Conservation (phyloP, 805 yeast species). For the Saccharomycopsis sp. region DNA sequence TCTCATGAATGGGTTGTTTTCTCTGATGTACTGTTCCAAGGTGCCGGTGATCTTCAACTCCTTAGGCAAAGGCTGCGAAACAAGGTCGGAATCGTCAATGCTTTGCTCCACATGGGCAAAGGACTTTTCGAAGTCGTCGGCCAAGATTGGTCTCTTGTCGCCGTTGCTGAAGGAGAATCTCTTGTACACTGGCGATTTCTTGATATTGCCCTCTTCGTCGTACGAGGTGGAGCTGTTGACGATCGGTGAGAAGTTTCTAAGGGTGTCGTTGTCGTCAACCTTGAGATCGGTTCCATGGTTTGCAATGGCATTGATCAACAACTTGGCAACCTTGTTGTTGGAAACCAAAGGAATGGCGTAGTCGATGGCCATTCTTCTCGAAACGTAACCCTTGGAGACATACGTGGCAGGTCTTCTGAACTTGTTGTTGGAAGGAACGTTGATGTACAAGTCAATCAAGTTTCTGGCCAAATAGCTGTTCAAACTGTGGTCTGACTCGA, state of each 20-base stretch:
- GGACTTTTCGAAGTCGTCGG: constrained; percentile 17
- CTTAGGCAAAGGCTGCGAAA: constrained; percentile 64
- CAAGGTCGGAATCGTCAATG: constrained; percentile 64
- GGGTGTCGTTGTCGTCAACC: constrained; percentile 20
- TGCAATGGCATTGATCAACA: constrained; percentile 88
- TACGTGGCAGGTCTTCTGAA: constrained; percentile 98
- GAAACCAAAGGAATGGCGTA: constrained; percentile 96
- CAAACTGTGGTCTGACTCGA: constrained; percentile 84
- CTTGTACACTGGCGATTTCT: constrained; percentile 12
- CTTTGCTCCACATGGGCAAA: constrained; percentile 37
- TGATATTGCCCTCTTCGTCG: constrained; percentile 22
- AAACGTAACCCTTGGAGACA: constrained; percentile 93
- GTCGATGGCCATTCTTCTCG: constrained; percentile 99
- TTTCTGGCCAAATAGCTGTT: constrained; percentile 95
- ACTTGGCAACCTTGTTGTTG: constrained; percentile 94
- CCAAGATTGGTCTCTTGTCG: neutral
- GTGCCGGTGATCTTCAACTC: constrained; percentile 75
- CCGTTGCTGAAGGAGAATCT: constrained; percentile 17
- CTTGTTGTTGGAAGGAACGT: constrained; percentile 93
- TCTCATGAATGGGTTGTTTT: constrained; percentile 85
- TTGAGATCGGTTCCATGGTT: constrained; percentile 37
- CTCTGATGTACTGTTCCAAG: constrained; percentile 66
- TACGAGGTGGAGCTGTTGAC: neutral
- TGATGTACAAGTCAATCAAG: constrained; percentile 91
- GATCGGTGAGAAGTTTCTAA: constrained; percentile 16